These are phyloP conservation scores for Pichia membranifaciens DNA, from an alignment of 805 yeast species.

Conservation along the genomic window DNA sequence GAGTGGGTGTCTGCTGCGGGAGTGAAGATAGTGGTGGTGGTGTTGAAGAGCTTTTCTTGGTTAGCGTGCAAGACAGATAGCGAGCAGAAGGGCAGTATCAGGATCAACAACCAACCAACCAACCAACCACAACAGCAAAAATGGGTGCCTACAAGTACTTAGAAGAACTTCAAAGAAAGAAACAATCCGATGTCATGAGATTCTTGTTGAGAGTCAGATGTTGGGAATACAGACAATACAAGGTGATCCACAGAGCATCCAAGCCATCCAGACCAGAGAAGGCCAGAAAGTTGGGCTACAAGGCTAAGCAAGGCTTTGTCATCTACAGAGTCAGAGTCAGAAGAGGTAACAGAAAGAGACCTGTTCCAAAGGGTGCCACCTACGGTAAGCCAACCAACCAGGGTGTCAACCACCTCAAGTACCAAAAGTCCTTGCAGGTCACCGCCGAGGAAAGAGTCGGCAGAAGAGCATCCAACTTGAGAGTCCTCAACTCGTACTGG, in stretches of 20 bases:
- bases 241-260: conserved; percentile 96
- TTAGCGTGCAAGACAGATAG: too few species aligned
- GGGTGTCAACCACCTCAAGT: conserved; percentile 98
- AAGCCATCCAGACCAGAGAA: conserved; percentile 99
- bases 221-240: conserved; percentile 99
- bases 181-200: conserved; percentile 99
- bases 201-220: conserved; percentile 99
- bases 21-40: too few species aligned
- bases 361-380: conserved; percentile 99
- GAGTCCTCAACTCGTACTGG: conserved; percentile 99
- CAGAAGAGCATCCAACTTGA: conserved; percentile 96
- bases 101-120: too few species aligned
- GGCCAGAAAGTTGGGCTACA: conserved; percentile 99
- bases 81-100: too few species aligned
- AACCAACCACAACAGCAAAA: conserved; percentile 24
- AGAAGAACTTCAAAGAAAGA: conserved; percentile 99
- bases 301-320: conserved; percentile 99
- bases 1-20: too few species aligned
- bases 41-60: too few species aligned
- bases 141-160: conserved; percentile 99
- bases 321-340: conserved; percentile 98
- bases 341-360: conserved; percentile 99
- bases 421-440: conserved; percentile 96
- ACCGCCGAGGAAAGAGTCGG: conserved; percentile 99
- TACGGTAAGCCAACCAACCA: conserved; percentile 99